A percentile compares a stretch with the other conserved stretches of the same genome.
These are phyloP conservation scores for Sporobolomyces phaffii DNA, from an alignment of 768 basidiomycete genomes.

Conservation along the genomic window DNA sequence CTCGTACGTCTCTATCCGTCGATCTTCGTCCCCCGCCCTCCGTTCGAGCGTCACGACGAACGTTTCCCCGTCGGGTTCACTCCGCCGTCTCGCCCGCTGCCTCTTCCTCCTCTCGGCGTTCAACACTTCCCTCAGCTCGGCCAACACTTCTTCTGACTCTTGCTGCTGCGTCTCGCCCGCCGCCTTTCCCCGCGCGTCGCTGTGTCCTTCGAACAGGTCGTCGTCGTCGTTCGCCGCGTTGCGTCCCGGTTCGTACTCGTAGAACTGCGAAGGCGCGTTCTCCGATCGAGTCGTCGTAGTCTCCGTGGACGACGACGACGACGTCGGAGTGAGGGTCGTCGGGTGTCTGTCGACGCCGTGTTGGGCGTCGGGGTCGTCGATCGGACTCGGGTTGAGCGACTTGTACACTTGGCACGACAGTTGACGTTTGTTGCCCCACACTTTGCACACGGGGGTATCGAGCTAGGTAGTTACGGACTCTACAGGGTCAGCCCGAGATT, in stretches of 20 bases:
- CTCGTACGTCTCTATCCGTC: conserved; percentile 12
- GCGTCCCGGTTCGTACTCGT: not conserved
- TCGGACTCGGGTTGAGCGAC: not conserved
- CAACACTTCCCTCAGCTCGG: not conserved
- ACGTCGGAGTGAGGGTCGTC: not conserved
- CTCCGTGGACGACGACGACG: no score
- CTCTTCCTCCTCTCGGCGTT: not conserved
- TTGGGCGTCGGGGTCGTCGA: not conserved
- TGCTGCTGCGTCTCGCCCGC: not conserved
- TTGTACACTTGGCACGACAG: not conserved
- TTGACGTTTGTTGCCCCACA: conserved; percentile 16
- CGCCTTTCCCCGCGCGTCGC: not conserved
- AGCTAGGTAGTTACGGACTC: conserved; percentile 1
- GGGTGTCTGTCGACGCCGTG: no score
- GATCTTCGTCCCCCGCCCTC: not conserved
- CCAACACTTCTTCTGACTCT: not conserved
- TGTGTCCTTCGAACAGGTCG: not conserved
- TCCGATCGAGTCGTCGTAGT: not conserved
- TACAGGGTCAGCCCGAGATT: not conserved
- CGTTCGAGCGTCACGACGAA: not conserved
- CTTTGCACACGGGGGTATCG: conserved; percentile 7
- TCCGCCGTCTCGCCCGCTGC: no score
- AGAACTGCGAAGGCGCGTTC: not conserved
- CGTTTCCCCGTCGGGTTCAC: not conserved
- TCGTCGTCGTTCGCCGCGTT: not conserved